Evolutionary conservation across 768 basidiomycete species (phyloP), one percentile per base, ranked within the genome.

Genomic region (Atractiella rhizophila): DNA sequence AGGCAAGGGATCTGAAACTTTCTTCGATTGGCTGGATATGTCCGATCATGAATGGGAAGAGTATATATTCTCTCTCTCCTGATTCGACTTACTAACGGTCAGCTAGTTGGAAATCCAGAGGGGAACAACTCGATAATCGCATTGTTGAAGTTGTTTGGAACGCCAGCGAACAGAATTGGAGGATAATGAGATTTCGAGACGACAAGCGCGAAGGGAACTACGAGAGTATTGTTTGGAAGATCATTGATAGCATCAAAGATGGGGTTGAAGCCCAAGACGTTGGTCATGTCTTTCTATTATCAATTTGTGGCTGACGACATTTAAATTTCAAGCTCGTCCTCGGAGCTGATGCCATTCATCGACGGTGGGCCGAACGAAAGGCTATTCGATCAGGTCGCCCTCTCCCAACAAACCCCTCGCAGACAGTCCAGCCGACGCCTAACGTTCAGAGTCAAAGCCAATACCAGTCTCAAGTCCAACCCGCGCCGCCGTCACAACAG

Each of bases 131-230:
- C 47, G 88, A 98, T 53, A 86, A 96, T 57, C 70, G 88, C 10
- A 69, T 96, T 28, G 74, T 96, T 16, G 91, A 98, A 57, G 85
- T 88, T 15, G 71, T 74, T 48, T 96, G 91, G 88, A 76, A 88
- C 50, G 44, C 66, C 20, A 66, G 66, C 24, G 63, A 65, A 34
- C 53, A 57, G 11, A 59, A 57, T 16, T 96, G 86, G 85, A 71
- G 71, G 43, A 73, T 83, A 69, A 73, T 96, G 71, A 71, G 91
- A 34, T 86, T 88, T 56, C 62, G 91, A 51, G 73, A 88, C 52
- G 91, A 98, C 59, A 98, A 98, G 58, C 76, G 71, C 3, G 61
- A 86, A 48, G 91, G 83, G 13, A 98, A 98, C 58, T 82, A 80
- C 57, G 68, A 66, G 45, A 68, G 61, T 24, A 71, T 83, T 41